Conservation (phyloP, 2,329 filamentous ascomycete genomes). For the Pochonia chlamydosporia region DNA sequence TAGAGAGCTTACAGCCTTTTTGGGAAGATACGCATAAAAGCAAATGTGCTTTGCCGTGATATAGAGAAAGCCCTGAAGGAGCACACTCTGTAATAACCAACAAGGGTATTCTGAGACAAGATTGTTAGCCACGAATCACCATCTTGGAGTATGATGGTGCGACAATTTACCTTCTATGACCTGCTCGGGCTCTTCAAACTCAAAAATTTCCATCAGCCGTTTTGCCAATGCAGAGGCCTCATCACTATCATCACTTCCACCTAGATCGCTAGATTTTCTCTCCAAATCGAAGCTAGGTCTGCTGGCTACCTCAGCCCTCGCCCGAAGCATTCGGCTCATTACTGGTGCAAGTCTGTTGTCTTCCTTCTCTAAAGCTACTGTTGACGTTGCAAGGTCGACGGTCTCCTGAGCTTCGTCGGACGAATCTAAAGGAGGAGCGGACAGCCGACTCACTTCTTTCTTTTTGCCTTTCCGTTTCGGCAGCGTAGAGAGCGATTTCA, state of each 20-base stretch:
- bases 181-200: slow-evolving; percentile 74
- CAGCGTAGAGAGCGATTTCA: slow-evolving; percentile 60
- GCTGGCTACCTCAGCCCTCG: slow-evolving; percentile 56
- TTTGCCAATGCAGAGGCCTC: slow-evolving; percentile 58
- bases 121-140: background rate
- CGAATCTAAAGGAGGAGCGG: slow-evolving; percentile 29
- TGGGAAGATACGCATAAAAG: slow-evolving; percentile 96
- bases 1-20: slow-evolving; percentile 65
- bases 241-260: slow-evolving; percentile 25
- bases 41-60: slow-evolving; percentile 90
- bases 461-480: slow-evolving; percentile 37
- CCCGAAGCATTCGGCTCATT: slow-evolving; percentile 73
- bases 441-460: slow-evolving; percentile 36
- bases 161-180: slow-evolving; percentile 78
- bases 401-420: slow-evolving; percentile 21
- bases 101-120: slow-evolving; percentile 71
- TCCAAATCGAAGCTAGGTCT: slow-evolving; percentile 54
- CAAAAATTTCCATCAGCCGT: slow-evolving; percentile 77
- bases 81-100: slow-evolving; percentile 84
- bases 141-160: too few species aligned
- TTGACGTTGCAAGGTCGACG: slow-evolving; percentile 17
- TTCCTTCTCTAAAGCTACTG: slow-evolving; percentile 16
- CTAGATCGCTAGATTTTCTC: slow-evolving; percentile 34
- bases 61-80: slow-evolving; percentile 93
- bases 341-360: slow-evolving; percentile 58